Evolutionary conservation across 164 flowering plant genomes (phyloP), one percentile per base, ranked within the genome.

Genomic region (Sextonia rubra): DNA sequence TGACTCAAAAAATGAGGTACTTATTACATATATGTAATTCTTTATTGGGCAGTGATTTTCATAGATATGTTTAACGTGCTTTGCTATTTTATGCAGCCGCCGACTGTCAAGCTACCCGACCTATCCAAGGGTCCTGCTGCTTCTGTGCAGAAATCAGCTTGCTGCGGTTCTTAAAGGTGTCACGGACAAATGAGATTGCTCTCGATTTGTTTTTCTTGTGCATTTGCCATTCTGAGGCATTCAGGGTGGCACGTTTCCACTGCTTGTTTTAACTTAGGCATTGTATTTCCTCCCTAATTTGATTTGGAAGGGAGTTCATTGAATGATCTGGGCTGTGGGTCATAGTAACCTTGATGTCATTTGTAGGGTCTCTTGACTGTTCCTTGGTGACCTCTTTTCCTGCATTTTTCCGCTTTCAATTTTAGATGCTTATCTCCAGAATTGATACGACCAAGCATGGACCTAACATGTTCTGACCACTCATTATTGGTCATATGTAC

Each of bases 1-100:
- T 15, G 88, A 85, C 72, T 71, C 85, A 52, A 83, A 80, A 80
- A 71, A 76, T 25, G 86, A 85, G 84, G 88, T 83, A 77, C 68
- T 18, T 8, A 15, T 64, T 30, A 29, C 20, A 18, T 18, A 15
- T 27, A n/a, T 27, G 11, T 37, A 27, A 8, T 17, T 27, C 18
- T 27, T 22, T 30, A 17, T 29, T 4, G 20, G 32, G 68, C 17
- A 64, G 5, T 27, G 47, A 6, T 27, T 15, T 17, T 37, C 20
- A 29, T 8, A 17, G 47, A 61, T 14, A 29, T 22, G 14, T 61
- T 9, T 61, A 62, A 62, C 68, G 15, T 26, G 17, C 24, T 70
- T 37, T 37, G 25, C 29, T 29, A 25, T 26, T 23, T 60, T 52
- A 22, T 77, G 74, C 80, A 85, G 88, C 82, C 88, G 67, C 82